Evolutionary conservation across 208 protist genomes (phyloP).

Genomic region (Balamuthia mandrillaris): DNA sequence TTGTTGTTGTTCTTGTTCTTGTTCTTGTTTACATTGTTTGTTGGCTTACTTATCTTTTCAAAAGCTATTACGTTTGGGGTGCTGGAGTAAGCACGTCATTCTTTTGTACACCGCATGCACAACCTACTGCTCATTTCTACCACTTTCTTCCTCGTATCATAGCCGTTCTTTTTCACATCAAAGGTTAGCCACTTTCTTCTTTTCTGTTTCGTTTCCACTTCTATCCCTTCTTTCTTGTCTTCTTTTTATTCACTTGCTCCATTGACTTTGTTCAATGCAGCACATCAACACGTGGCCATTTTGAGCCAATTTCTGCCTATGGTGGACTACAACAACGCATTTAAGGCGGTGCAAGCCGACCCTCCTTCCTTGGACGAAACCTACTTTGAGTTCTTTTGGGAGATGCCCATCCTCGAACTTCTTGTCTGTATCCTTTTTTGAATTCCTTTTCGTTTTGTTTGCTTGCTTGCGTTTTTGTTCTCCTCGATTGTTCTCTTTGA

Average conservation of each 20-base stretch:
- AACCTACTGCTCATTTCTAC: not conserved
- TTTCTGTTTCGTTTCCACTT: too few relatives aligned
- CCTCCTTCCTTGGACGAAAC: not conserved
- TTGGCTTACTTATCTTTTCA: not conserved
- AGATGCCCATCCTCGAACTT: conserved; percentile 29
- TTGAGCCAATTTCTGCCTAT: not conserved
- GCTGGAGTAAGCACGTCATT: not conserved
- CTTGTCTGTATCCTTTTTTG: not conserved
- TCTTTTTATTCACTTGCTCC: not conserved
- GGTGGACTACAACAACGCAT: not conserved
- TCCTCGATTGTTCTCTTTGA: not conserved
- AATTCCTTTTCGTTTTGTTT: not conserved
- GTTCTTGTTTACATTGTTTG: not conserved
- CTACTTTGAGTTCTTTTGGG: conserved; percentile 21
- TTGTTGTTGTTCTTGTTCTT: not conserved
- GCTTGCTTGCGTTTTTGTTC: not conserved
- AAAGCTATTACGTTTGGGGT: conserved; percentile 1
- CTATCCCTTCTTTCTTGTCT: not conserved
- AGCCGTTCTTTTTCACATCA: not conserved
- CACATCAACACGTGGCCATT: not conserved
- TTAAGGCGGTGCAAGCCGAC: conserved; percentile 6
- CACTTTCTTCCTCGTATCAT: not conserved
- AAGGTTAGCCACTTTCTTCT: too few relatives aligned
- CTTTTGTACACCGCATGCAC: not conserved
- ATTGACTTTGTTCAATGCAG: not conserved